Percentiles rank a stretch among this genome's conserved stretches.
Conservation (phyloP, 352 stramenopile genomes). For the Globisporangium cederbergense region DNA sequence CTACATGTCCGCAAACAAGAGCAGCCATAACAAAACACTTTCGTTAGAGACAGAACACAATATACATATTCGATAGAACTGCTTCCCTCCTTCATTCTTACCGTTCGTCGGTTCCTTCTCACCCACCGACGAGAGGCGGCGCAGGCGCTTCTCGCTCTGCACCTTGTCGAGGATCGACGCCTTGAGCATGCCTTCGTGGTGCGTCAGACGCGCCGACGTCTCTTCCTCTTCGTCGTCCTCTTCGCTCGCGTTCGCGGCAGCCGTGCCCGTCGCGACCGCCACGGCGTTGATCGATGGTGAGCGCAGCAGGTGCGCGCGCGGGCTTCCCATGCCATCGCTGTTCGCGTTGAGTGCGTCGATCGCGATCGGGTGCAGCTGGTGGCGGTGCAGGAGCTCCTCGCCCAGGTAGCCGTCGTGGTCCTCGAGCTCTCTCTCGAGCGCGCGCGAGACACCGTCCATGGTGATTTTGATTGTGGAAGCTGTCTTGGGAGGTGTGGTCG, state of each 20-base stretch:
- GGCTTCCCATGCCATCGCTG: neutral
- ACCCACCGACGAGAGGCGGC: conserved; percentile 42
- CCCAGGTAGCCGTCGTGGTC: neutral
- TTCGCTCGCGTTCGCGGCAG: conserved; percentile 15
- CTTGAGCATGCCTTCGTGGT: conserved; percentile 65
- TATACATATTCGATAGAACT: neutral
- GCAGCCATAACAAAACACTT: neutral
- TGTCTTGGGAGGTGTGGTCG: neutral
- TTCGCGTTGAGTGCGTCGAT: neutral
- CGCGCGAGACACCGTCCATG: conserved; percentile 8
- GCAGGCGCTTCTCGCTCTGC: conserved; percentile 66
- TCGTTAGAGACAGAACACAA: neutral
- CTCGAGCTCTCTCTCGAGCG: conserved; percentile 14
- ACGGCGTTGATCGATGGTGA: conserved; percentile 16
- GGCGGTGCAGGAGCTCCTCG: conserved; percentile 13
- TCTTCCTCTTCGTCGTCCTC: conserved; percentile 34
- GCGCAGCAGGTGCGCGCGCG: conserved; percentile 12
- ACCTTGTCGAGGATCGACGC: conserved; percentile 76
- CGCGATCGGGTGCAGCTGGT: conserved; percentile 15
- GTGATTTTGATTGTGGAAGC: too few species aligned
- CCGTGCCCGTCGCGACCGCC: conserved; percentile 8
- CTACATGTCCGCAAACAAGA: conserved; percentile 3
- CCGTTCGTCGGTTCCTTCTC: conserved; percentile 21
- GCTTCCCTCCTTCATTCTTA: neutral
- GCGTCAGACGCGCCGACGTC: conserved; percentile 31